phyloP scores from a whole-genome alignment of 139 green algal species.

The Coelastrella sp. region DNA sequence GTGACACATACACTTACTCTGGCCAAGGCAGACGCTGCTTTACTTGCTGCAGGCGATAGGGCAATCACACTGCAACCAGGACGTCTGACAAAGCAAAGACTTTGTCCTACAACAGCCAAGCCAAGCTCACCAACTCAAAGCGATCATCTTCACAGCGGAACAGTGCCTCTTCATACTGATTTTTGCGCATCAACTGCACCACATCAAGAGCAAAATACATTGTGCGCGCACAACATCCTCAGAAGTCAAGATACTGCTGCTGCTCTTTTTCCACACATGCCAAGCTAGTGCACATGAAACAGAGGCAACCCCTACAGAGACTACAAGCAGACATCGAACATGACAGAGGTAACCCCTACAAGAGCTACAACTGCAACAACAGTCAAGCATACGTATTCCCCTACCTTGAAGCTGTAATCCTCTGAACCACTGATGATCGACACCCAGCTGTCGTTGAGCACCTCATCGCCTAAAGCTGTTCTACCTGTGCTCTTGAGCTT shows the following conservation, averaged over 20 bases:
- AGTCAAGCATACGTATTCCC: neutral
- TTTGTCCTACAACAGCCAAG: too few species aligned
- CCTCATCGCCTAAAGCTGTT: slow-evolving; percentile 56
- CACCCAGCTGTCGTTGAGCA: slow-evolving; percentile 95
- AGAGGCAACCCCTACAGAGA: neutral
- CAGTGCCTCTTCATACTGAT: slow-evolving; percentile 96
- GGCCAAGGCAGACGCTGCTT: neutral
- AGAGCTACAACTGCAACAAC: neutral
- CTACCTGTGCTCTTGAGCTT: slow-evolving; percentile 66
- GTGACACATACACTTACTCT: too few species aligned
- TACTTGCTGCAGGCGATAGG: too few species aligned
- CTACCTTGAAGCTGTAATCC: slow-evolving; percentile 75
- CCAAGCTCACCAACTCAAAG: slow-evolving; percentile 78
- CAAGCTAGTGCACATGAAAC: neutral
- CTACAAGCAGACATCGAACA: neutral
- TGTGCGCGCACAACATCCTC: neutral
- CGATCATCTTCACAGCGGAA: slow-evolving; percentile 97
- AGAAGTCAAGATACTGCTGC: neutral
- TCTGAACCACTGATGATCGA: slow-evolving; percentile 91
- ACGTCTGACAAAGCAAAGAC: too few species aligned
- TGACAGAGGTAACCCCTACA: too few species aligned
- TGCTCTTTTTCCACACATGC: neutral
- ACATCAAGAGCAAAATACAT: neutral
- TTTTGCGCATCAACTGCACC: slow-evolving; percentile 95
- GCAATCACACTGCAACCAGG: too few species aligned